Conservation (phyloP, 2,329 filamentous ascomycete species). For the Botrytis hyacinthi region DNA sequence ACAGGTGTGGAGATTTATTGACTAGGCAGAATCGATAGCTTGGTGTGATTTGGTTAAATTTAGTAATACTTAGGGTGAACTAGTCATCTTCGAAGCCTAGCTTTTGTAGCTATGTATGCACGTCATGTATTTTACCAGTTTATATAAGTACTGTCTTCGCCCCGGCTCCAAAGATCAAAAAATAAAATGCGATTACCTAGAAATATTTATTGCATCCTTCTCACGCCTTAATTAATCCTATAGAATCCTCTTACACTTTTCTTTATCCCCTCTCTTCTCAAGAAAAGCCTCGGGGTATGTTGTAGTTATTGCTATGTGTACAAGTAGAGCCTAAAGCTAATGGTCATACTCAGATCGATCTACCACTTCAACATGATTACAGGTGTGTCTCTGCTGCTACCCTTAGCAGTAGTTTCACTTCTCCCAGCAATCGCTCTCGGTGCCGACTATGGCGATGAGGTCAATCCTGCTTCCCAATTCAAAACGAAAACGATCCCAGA, state of each 20-base stretch:
- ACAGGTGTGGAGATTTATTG: not conserved
- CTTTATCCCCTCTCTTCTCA: not conserved
- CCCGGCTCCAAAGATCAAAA: not conserved
- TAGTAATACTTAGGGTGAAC: not conserved
- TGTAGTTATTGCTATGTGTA: too few species aligned
- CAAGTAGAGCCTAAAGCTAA: not conserved
- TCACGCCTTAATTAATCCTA: not conserved
- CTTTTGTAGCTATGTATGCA: not conserved
- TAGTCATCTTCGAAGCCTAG: not conserved
- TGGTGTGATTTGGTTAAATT: not conserved
- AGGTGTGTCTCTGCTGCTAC: not conserved
- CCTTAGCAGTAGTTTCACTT: not conserved
- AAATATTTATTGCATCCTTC: not conserved
- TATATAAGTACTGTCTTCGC: not conserved
- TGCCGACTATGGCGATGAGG: conserved; percentile 16
- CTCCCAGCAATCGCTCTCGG: not conserved
- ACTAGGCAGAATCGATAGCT: not conserved
- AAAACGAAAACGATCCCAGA: conserved; percentile 23
- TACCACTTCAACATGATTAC: not conserved
- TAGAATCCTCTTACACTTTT: not conserved
- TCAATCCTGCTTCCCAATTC: conserved; percentile 21
- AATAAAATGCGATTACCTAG: not conserved
- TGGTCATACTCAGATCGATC: not conserved
- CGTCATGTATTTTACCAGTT: not conserved
- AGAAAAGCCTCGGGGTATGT: not conserved